A percentile compares a stretch with the other conserved stretches of the same genome.
phyloP scores from a whole-genome alignment of 2,329 filamentous ascomycete species.

The Didymella segeticola region DNA sequence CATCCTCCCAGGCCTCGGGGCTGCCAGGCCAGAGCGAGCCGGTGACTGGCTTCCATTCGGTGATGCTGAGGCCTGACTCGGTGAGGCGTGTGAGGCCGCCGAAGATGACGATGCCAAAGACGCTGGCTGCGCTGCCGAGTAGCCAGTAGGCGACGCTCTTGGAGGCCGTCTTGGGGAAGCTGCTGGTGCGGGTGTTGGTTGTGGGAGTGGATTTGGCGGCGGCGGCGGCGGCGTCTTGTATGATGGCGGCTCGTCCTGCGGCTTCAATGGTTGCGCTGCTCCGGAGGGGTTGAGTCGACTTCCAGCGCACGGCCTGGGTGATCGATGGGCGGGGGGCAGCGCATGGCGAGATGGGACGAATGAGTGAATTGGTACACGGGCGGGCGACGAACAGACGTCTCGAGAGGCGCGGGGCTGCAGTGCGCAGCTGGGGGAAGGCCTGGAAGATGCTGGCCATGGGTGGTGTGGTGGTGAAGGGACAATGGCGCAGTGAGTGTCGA shows the following conservation, averaged over 20 bases:
- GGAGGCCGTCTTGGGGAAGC: constrained; percentile 68
- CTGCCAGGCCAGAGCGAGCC: constrained; percentile 86
- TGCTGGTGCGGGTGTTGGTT: constrained; percentile 28
- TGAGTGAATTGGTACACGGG: constrained; percentile 40
- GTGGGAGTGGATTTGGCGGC: constrained; percentile 20
- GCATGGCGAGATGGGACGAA: constrained; percentile 26
- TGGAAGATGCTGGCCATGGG: constrained; percentile 48
- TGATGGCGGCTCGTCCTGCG: constrained; percentile 19
- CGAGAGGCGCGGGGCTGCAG: constrained; percentile 47
- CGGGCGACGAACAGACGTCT: constrained; percentile 45
- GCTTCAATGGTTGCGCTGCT: constrained; percentile 31
- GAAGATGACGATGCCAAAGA: constrained; percentile 96
- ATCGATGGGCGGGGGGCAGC: constrained; percentile 32
- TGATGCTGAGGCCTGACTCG: constrained; percentile 96
- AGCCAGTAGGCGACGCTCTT: constrained; percentile 91
- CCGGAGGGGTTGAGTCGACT: constrained; percentile 42
- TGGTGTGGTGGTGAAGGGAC: constrained; percentile 7
- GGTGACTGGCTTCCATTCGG: constrained; percentile 97
- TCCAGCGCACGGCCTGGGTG: constrained; percentile 42
- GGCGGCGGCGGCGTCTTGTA: constrained; percentile 22
- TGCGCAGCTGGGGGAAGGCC: constrained; percentile 47
- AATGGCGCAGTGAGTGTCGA: constrained; percentile 4
- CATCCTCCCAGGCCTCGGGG: constrained; percentile 82
- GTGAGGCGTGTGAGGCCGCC: constrained; percentile 92
- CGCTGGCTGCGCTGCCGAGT: constrained; percentile 85